phyloP scores from a whole-genome alignment of 495 filamentous ascomycete species.

The Neurospora tetraspora region DNA sequence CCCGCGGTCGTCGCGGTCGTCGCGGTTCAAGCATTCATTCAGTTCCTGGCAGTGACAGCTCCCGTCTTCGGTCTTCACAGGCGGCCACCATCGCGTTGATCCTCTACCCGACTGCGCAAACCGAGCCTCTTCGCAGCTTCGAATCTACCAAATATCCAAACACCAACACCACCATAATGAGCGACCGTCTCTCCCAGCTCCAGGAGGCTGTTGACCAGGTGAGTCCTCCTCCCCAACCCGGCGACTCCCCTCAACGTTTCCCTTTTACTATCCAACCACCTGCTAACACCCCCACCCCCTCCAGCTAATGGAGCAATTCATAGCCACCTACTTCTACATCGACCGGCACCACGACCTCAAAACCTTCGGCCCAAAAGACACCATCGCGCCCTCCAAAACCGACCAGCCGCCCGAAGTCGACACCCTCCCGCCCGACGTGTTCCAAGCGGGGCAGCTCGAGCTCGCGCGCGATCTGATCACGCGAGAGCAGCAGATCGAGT shows the following conservation, averaged over 20 bases:
- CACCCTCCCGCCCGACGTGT: conserved; percentile 54
- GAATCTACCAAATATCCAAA: not conserved
- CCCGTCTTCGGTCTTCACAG: not conserved
- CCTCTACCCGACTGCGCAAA: not conserved
- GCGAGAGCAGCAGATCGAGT: conserved; percentile 92
- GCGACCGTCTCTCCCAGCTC: conserved; percentile 83
- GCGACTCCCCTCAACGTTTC: too few relatives aligned
- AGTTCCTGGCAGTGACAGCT: not conserved
- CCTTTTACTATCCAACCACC: too few relatives aligned
- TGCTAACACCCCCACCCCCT: conserved; percentile 1
- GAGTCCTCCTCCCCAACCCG: not conserved
- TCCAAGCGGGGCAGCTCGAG: conserved; percentile 63
- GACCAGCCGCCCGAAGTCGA: conserved; percentile 40
- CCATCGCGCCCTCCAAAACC: conserved; percentile 46
- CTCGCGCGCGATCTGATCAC: conserved; percentile 78
- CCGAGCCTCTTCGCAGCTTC: not conserved
- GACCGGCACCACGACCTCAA: conserved; percentile 70
- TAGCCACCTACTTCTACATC: conserved; percentile 74
- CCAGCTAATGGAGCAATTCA: conserved; percentile 83
- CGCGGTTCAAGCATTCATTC: not conserved
- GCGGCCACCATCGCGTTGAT: not conserved
- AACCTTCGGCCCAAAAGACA: conserved; percentile 49
- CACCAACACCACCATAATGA: conserved; percentile 45
- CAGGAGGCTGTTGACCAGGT: conserved; percentile 93
- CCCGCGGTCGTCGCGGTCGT: not conserved